Base-by-base conservation (phyloP, 768 basidiomycete genomes). In the Bullera alba region DNA sequence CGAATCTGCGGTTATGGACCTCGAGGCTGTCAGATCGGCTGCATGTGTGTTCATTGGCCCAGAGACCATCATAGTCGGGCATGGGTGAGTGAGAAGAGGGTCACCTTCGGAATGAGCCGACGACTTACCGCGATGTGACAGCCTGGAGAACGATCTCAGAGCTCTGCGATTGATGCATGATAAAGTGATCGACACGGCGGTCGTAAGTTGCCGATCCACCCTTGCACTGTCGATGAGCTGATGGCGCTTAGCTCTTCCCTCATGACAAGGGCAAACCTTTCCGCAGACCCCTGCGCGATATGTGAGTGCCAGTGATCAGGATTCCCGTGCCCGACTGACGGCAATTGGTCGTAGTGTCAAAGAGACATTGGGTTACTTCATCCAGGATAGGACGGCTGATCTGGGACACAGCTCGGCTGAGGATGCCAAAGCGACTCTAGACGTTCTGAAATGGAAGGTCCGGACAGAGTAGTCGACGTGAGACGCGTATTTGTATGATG, bases 121-220 rank as follows among this genome's bases (percentile, higher is more conserved):
- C 7, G n/a, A 22, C 30, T 48, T 8, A 35, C 21, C 23, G 5
- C 23, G 21, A 23, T 47, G n/a, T n/a, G n/a, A 8, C n/a, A 87
- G 84, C 0, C 77, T 97, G 17, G 93, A 97, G 56, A 97, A 97
- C 70, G 95, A 99, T 68, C 75, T 99, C 57, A 86, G 84, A 69
- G 85, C 93, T 6, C 74, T 99, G 56, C 79, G 95, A 15, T 82
- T 97, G 61, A 74, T 97, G 1, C 95, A 99, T 69, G 46, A 80
- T 52, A 80, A 77, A 54, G 83, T 89, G 53, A 79, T 99, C 26
- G 95, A 99, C 63, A 97, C 95, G 0, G 84, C 82, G 0, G 75
- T 85, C 15, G 71, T 76, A 34, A 54, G 73, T 56, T 6, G 43
- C 29, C 28, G 5, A 41, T 14, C 27, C 21, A 41, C 26, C 17